A percentile compares a stretch with the other conserved stretches of the same genome.
Conservation (phyloP, 306 rosid genomes). For the Rosa multiflora region DNA sequence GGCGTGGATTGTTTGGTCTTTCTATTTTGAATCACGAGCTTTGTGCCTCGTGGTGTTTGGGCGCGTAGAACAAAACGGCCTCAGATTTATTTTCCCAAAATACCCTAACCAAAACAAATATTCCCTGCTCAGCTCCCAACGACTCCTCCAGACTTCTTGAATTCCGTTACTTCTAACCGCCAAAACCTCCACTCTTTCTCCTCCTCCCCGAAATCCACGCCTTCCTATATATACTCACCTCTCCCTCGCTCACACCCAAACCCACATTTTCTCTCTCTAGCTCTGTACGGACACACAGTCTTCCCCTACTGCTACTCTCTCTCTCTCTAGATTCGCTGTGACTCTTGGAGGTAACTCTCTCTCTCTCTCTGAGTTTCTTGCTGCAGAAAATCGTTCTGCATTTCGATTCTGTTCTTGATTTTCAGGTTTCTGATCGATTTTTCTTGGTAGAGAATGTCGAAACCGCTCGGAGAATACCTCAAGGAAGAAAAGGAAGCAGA, state of each 20-base stretch:
- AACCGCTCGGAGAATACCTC: neutral
- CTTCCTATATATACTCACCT: neutral
- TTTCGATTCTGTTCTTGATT: neutral
- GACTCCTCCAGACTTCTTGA: neutral
- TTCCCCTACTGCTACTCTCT: neutral
- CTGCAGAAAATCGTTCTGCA: neutral
- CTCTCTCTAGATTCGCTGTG: conserved; percentile 1
- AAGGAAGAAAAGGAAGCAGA: neutral
- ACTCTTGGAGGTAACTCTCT: neutral
- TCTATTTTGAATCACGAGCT: neutral
- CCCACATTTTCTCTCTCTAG: neutral
- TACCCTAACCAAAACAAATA: neutral
- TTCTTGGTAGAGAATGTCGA: neutral
- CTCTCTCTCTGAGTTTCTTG: neutral
- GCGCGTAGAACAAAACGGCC: neutral
- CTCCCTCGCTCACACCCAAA: neutral
- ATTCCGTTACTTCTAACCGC: conserved; percentile 8
- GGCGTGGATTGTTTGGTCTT: neutral
- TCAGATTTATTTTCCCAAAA: neutral
- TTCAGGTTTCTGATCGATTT: neutral
- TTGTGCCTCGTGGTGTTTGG: neutral
- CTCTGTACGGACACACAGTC: neutral
- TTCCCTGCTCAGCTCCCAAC: neutral
- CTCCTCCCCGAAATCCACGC: neutral
- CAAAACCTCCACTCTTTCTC: neutral